phyloP scores from a whole-genome alignment of 2,329 filamentous ascomycete genomes.

The Aspergillus melleus region DNA sequence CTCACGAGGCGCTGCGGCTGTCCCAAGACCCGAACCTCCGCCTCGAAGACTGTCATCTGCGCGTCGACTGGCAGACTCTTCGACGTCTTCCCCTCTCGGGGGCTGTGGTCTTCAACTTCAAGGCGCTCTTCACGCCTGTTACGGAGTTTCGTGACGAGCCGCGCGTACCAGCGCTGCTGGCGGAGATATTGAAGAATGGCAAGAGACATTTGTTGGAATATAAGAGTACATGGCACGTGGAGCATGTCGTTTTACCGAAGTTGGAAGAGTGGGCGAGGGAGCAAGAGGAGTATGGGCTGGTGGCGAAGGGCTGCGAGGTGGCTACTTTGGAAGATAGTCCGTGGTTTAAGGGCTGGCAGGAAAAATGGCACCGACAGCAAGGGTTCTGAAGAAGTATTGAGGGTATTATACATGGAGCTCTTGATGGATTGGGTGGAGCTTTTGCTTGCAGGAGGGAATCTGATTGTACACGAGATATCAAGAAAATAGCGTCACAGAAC shows the following conservation, averaged over 20 bases:
- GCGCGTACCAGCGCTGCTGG: constrained; percentile 67
- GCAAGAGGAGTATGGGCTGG: constrained; percentile 63
- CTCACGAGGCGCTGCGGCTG: constrained; percentile 61
- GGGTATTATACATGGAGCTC: neutral
- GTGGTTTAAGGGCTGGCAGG: constrained; percentile 74
- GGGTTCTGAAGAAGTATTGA: constrained; percentile 49
- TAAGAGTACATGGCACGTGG: constrained; percentile 78
- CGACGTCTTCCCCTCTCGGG: constrained; percentile 74
- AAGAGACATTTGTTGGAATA: constrained; percentile 73
- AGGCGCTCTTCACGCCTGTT: constrained; percentile 77
- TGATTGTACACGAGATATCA: neutral
- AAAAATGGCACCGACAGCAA: constrained; percentile 68
- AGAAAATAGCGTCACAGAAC: neutral
- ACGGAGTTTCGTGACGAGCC: constrained; percentile 69
- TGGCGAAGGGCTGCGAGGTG: constrained; percentile 64
- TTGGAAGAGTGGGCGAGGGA: constrained; percentile 64
- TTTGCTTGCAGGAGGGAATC: neutral
- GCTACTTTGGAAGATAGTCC: constrained; percentile 72
- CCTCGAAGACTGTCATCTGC: constrained; percentile 63
- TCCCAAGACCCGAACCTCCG: constrained; percentile 59
- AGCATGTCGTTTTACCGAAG: constrained; percentile 68
- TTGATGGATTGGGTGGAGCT: neutral
- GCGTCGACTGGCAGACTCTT: constrained; percentile 87
- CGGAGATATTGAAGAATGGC: constrained; percentile 69
- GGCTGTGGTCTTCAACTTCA: constrained; percentile 83